phyloP scores from a whole-genome alignment of 2,329 filamentous ascomycete genomes.

The Scopulariopsis brevicaulis region DNA sequence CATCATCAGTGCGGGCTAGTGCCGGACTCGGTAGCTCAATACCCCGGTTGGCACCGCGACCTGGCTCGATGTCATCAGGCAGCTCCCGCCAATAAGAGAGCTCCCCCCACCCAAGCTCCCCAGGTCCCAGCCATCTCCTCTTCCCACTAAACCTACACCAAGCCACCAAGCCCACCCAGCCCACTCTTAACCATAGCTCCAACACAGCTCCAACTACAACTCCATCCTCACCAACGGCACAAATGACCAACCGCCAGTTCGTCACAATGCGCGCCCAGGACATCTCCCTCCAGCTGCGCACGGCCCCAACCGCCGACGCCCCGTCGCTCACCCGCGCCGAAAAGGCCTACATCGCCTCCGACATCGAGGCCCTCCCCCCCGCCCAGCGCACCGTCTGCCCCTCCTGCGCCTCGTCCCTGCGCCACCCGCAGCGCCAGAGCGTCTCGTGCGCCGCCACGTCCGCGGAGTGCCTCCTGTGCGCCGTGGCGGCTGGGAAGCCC shows the following conservation, averaged over 20 bases:
- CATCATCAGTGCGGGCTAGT: neutral
- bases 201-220: neutral
- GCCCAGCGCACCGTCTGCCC: slow-evolving; percentile 7
- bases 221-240: neutral
- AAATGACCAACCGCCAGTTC: neutral
- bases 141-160: neutral
- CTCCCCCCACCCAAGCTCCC: neutral
- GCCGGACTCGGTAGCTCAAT: neutral
- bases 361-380: slow-evolving; percentile 1
- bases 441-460: slow-evolving; percentile 8
- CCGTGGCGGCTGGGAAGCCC: slow-evolving; percentile 29
- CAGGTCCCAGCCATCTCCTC: neutral
- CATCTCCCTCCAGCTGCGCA: neutral
- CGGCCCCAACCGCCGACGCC: neutral
- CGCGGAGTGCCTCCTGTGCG: slow-evolving; percentile 22
- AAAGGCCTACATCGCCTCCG: slow-evolving; percentile 7
- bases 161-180: neutral
- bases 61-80: neutral
- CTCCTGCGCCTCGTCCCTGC: slow-evolving; percentile 9
- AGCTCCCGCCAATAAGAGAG: neutral
- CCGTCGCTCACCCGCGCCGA: neutral
- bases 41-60: neutral
- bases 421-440: slow-evolving; percentile 7
- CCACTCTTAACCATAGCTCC: neutral
- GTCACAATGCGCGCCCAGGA: neutral